phyloP scores from a whole-genome alignment of 2,329 filamentous ascomycete genomes.

The Chrysoporthe cubensis region DNA sequence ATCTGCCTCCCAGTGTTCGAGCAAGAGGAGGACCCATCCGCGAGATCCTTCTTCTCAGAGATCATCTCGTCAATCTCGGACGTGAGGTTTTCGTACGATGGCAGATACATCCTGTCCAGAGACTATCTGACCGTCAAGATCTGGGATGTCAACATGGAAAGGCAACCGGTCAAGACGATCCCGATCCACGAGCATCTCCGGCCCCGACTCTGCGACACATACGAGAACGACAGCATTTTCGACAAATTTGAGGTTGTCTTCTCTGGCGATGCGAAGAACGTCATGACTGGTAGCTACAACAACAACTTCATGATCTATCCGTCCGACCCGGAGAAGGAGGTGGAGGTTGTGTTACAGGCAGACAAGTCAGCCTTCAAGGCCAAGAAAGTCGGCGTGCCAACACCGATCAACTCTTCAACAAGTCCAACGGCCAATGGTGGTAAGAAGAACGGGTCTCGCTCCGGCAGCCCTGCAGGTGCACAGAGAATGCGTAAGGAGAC shows the following conservation, averaged over 20 bases:
- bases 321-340: constrained; percentile 92
- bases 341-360: constrained; percentile 94
- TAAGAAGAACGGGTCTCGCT: constrained; percentile 88
- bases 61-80: constrained; percentile 99
- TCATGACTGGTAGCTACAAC: constrained; percentile 99
- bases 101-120: constrained; percentile 93
- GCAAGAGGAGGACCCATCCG: constrained; percentile 95
- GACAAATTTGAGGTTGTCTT: constrained; percentile 99
- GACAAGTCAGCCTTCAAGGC: constrained; percentile 99
- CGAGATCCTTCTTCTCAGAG: constrained; percentile 98
- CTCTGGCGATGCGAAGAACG: constrained; percentile 96
- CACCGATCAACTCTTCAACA: constrained; percentile 85
- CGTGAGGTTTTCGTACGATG: constrained; percentile 95
- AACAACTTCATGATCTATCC: constrained; percentile 99
- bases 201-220: constrained; percentile 93
- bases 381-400: constrained; percentile 98
- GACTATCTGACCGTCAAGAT: constrained; percentile 99
- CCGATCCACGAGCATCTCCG: constrained; percentile 97
- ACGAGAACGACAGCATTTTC: constrained; percentile 99
- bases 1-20: constrained; percentile 75
- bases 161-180: constrained; percentile 96
- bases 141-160: constrained; percentile 99
- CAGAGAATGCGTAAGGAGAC: constrained; percentile 99
- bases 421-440: constrained; percentile 73
- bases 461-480: constrained; percentile 78